phyloP scores from a whole-genome alignment of 495 filamentous ascomycete species.

The Hyaloscypha finlandica region DNA sequence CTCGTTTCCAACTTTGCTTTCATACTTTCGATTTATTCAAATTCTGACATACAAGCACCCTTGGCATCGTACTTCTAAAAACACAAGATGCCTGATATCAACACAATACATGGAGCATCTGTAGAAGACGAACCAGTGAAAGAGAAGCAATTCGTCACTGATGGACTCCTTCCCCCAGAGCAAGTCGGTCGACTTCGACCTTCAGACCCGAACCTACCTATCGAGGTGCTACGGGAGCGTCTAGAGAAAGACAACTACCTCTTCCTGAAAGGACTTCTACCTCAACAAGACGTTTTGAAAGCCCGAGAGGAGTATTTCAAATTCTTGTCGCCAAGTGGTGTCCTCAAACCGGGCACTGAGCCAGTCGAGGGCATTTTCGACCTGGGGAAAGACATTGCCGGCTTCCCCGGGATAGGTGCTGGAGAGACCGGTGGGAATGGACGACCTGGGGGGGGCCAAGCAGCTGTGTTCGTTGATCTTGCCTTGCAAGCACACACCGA shows the following conservation, averaged over 20 bases:
- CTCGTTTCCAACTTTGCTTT: too few species aligned
- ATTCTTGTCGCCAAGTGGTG: constrained; percentile 52
- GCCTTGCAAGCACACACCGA: constrained; percentile 58
- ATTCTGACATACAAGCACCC: too few species aligned
- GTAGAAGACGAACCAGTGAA: too few species aligned
- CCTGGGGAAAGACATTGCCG: constrained; percentile 42
- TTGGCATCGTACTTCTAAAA: too few species aligned
- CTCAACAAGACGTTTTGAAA: constrained; percentile 56
- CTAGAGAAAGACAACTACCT: constrained; percentile 61
- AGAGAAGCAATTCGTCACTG: constrained; percentile 41
- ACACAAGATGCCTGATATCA: too few species aligned
- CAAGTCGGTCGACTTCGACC: constrained; percentile 45
- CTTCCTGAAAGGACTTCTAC: constrained; percentile 60
- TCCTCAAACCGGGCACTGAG: constrained; percentile 48
- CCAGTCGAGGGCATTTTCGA: constrained; percentile 53
- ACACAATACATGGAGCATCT: too few species aligned
- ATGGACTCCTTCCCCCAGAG: constrained; percentile 52
- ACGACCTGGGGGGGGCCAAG: constrained; percentile 42
- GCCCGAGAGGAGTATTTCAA: constrained; percentile 59
- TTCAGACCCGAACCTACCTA: constrained; percentile 36
- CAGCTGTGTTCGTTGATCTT: constrained; percentile 50
- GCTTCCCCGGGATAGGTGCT: constrained; percentile 59
- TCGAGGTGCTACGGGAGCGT: constrained; percentile 50
- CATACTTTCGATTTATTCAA: too few species aligned
- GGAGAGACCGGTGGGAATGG: constrained; percentile 52